Base-by-base conservation (phyloP, 2,329 filamentous ascomycete species). In the Colletotrichum sp. region DNA sequence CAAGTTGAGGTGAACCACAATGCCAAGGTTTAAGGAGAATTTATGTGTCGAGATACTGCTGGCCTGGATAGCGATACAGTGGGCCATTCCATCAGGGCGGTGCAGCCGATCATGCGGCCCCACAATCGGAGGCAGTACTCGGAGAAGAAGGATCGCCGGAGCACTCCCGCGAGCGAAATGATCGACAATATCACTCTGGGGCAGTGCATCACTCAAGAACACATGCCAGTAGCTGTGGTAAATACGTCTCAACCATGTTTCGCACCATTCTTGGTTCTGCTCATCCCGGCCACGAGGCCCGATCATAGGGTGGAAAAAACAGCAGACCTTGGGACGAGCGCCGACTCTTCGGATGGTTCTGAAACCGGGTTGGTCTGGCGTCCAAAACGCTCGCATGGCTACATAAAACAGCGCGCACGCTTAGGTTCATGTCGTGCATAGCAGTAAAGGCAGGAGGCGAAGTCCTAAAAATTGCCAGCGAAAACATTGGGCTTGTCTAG, bases 191-290 rank as follows among this genome's bases (percentile, higher is more conserved):
- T 21, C 43, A 52, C 43, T 52, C 2, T 3, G 3, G n/a, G 43
- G 43, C 43, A 52, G 43, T 52, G 43, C 43, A 52, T 7, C 12
- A 21, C 4, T 10, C n/a, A 24, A 21, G 5, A 21, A 52, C 43
- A 52, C 10, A 52, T 52, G 43, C 43, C 4, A 24, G 43, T 21
- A 4, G n/a, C 3, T 64, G 34, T 38, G 7, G 38, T 65, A n/a
- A 28, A 30, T 0, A 38, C 65, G 65, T 68, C 65, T 68, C 65
- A 68, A 68, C 32, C 32, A 68, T 32, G 67, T 69, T 69, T 69
- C 56, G 67, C 9, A 32, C 30, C 52, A 12, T 30, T 28, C 52
- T 38, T 58, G 32, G 34, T 59, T 68, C 18, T 34, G 48, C 18
- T n/a, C 16, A 59, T n/a, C 30, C 52, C 32, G 21, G 28, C 28